phyloP scores from a whole-genome alignment of 495 filamentous ascomycete genomes.

The Hypoxylon subgilvum region DNA sequence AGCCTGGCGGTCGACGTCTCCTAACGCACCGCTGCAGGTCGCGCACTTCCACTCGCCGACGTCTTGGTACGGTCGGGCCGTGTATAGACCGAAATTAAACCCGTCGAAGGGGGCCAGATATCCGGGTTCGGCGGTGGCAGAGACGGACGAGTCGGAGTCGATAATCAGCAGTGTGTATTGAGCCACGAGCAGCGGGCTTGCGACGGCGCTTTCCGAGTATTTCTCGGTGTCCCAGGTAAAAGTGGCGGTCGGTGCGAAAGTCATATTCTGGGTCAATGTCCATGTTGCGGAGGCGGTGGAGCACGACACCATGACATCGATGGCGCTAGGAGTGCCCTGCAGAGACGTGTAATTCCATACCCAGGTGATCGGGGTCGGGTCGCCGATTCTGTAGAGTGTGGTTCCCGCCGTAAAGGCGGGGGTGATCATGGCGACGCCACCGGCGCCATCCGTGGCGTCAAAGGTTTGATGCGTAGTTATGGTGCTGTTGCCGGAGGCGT shows the following conservation, averaged over 20 bases:
- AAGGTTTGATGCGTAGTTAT: slow-evolving; percentile 58
- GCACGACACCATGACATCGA: slow-evolving; percentile 86
- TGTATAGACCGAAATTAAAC: slow-evolving; percentile 84
- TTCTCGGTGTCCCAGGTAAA: slow-evolving; percentile 79
- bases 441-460: slow-evolving; percentile 67
- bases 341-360: slow-evolving; percentile 96
- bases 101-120: slow-evolving; percentile 69
- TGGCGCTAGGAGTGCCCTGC: slow-evolving; percentile 71
- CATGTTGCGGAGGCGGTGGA: slow-evolving; percentile 53
- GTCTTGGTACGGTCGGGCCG: slow-evolving; percentile 66
- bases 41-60: slow-evolving; percentile 66
- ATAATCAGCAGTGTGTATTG: slow-evolving; percentile 85
- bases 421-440: slow-evolving; percentile 81
- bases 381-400: slow-evolving; percentile 86
- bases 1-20: slow-evolving; percentile 66
- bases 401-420: slow-evolving; percentile 64
- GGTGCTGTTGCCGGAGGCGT: slow-evolving; percentile 42
- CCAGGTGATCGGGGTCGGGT: slow-evolving; percentile 80
- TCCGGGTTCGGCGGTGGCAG: slow-evolving; percentile 69
- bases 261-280: slow-evolving; percentile 62
- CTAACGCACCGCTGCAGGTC: slow-evolving; percentile 75
- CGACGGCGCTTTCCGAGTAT: slow-evolving; percentile 67
- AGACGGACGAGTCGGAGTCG: slow-evolving; percentile 69
- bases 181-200: slow-evolving; percentile 66
- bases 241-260: slow-evolving; percentile 48